These are phyloP conservation scores for Sphagnum magellanicum DNA, from an alignment of 228 moss, liverwort and hornwort species.

Conservation along the genomic window DNA sequence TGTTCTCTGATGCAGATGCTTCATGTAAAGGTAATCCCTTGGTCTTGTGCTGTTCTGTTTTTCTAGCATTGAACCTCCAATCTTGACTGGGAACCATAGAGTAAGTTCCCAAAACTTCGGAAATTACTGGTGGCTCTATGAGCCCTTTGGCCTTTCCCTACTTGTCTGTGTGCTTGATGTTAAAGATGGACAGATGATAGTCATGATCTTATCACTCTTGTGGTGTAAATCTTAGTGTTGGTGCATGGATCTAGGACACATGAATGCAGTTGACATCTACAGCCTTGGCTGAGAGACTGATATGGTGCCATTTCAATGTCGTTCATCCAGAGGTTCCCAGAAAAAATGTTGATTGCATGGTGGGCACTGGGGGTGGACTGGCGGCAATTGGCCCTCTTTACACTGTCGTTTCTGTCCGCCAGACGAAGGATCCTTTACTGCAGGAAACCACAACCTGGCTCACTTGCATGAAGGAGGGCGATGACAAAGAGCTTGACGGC, in stretches of 20 bases:
- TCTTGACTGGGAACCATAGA: too few species aligned
- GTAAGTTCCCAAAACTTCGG: too few species aligned
- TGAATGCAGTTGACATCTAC: not conserved
- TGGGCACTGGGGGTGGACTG: conserved; percentile 8
- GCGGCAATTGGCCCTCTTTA: conserved; percentile 9
- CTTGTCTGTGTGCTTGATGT: too few species aligned
- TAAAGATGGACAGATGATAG: too few species aligned
- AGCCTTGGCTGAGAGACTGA: not conserved
- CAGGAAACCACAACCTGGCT: conserved; percentile 14
- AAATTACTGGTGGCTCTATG: too few species aligned
- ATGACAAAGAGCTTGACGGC: conserved; percentile 13
- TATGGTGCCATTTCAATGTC: not conserved
- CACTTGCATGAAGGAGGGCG: conserved; percentile 12
- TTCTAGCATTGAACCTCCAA: too few species aligned
- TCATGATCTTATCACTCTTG: too few species aligned
- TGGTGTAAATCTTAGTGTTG: too few species aligned
- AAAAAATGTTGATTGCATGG: conserved; percentile 4
- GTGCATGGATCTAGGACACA: too few species aligned
- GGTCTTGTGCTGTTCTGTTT: not conserved
- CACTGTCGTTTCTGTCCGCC: conserved; percentile 8
- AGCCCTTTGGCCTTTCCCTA: too few species aligned
- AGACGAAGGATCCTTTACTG: conserved; percentile 6
- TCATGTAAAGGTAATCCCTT: not conserved
- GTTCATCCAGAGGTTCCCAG: not conserved
- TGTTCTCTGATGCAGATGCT: conserved; percentile 1